A percentile compares a stretch with the other conserved stretches of the same genome.
phyloP scores from a whole-genome alignment of 768 basidiomycete species.

The Leucocoprinus sp. region DNA sequence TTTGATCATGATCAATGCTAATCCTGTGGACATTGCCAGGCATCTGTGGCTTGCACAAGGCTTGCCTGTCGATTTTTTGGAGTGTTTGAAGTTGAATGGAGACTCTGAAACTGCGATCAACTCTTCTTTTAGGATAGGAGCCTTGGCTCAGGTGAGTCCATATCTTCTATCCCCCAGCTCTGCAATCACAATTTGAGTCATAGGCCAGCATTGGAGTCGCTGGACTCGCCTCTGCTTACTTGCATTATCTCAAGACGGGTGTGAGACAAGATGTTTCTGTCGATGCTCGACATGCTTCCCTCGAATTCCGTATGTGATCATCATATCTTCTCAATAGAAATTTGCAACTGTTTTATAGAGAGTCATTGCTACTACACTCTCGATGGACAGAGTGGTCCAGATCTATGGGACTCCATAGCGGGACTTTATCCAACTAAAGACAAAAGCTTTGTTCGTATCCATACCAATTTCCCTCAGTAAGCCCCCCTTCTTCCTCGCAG shows the following conservation, averaged over 20 bases:
- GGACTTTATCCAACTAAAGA: constrained; percentile 50
- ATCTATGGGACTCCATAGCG: constrained; percentile 40
- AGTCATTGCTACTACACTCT: constrained; percentile 45
- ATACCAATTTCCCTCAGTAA: constrained; percentile 63
- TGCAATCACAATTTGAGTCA: not conserved
- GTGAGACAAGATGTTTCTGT: constrained; percentile 40
- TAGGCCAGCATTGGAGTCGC: constrained; percentile 43
- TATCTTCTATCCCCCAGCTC: not conserved
- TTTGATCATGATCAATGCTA: constrained; percentile 6
- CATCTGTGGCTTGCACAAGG: constrained; percentile 32
- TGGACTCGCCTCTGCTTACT: constrained; percentile 43
- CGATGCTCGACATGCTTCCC: constrained; percentile 46
- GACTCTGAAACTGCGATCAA: constrained; percentile 36
- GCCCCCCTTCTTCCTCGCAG: constrained; percentile 1
- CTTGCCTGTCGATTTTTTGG: constrained; percentile 29
- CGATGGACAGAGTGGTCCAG: constrained; percentile 26
- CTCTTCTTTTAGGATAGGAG: constrained; percentile 48
- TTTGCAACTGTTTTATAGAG: constrained; percentile 21
- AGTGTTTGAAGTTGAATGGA: constrained; percentile 26
- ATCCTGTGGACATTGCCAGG: constrained; percentile 15
- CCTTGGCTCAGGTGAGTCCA: constrained; percentile 40
- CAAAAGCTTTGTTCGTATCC: constrained; percentile 41
- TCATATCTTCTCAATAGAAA: not conserved
- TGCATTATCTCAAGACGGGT: constrained; percentile 39
- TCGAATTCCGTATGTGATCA: constrained; percentile 40